Base-by-base conservation (phyloP, 371 early-diverging fungal species). In the Basidiobolus meristosporus region DNA sequence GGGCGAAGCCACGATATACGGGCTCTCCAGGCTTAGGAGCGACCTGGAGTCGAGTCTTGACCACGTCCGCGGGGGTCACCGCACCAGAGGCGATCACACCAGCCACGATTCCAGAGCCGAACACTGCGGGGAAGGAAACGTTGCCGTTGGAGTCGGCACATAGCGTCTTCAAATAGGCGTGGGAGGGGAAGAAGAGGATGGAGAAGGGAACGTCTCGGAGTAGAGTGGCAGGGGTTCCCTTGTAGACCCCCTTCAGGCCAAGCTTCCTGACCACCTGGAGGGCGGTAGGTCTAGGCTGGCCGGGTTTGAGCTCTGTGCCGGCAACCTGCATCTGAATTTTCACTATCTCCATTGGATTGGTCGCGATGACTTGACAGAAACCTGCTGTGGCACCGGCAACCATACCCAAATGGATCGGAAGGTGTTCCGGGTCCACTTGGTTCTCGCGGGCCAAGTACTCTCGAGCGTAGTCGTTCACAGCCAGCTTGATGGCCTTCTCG, bases 51-150 rank as follows among this genome's bases (percentile, higher is more conserved):
- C 97, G 77, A 2, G 97, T 97, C 63, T 97, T 97, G 68, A 95
- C 92, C 12, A 97, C 97, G 62, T 97, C 97, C 15, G 92, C 92
- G 4, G 96, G 97, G 0, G 97, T 95, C 31, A 91, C 88, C 30
- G 93, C 72, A 53, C 91, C 92, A 16, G 97, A 93, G 20, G 88
- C 95, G 14, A 95, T 92, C 77, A 97, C 90, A 56, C 97, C 97
- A 36, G 97, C 87, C 38, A 83, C 63, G 6, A 93, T 90, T 56
- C 97, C 97, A 34, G 95, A 74, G 31, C 73, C 60, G 36, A 96
- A 64, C 6, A 96, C 65, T 48, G 90, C 90, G 1, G 66, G 46
- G 31, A 82, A 70, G 16, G 63, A 62, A 6, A 75, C 81, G 36
- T 78, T 74, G 40, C 81, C 60, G 35, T 70, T 69, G 3, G 80